Evolutionary conservation across 2,329 filamentous ascomycete genomes (phyloP).

Genomic region (Colletotrichum siamense): DNA sequence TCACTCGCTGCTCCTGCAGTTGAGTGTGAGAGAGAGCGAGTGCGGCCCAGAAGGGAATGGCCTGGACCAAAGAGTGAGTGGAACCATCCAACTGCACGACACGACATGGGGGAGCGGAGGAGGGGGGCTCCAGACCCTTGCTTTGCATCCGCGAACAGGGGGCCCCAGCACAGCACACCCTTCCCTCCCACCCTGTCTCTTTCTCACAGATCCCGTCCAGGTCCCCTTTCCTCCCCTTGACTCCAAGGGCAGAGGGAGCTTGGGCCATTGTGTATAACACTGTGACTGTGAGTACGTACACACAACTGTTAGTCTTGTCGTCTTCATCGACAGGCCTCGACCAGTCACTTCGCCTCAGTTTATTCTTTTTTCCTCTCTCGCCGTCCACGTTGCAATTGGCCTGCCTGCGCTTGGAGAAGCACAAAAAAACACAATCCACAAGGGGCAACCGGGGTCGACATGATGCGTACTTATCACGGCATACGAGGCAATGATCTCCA

Average conservation of each 20-base stretch:
- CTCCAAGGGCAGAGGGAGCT: not conserved
- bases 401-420: not conserved
- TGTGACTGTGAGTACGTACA: not conserved
- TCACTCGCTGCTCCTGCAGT: not conserved
- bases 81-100: not conserved
- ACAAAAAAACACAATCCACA: not conserved
- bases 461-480: not conserved
- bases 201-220: not conserved
- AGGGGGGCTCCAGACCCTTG: not conserved
- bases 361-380: not conserved
- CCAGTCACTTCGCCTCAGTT: not conserved
- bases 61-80: not conserved
- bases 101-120: not conserved
- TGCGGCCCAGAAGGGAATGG: not conserved
- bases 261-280: not conserved
- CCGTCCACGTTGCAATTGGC: not conserved
- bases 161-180: not conserved
- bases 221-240: not conserved
- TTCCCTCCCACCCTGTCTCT: not conserved
- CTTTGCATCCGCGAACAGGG: not conserved
- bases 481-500: slow-evolving; percentile 3
- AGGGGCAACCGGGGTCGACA: not conserved
- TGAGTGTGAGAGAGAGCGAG: not conserved
- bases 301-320: not conserved
- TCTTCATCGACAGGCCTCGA: not conserved